Conservation (phyloP, 192 early-diverging fungal species). For the Linnemannia hyalina region DNA sequence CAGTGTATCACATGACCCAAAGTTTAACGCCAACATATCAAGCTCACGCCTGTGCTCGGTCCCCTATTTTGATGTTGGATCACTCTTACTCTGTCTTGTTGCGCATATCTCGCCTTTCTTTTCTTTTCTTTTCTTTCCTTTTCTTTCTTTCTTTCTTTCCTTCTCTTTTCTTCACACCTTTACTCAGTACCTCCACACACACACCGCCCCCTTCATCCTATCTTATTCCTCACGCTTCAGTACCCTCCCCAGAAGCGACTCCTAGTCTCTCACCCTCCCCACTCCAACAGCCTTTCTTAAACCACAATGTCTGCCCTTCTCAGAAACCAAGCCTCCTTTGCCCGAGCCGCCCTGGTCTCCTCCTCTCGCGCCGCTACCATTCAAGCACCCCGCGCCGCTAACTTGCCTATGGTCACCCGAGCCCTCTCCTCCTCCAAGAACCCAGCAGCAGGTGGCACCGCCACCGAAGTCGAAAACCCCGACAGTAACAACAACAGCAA, state of each 20-base stretch:
- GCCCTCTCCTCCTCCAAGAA: conserved; percentile 10
- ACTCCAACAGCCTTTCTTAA: neutral
- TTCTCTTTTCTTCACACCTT: neutral
- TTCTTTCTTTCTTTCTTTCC: neutral
- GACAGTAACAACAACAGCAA: neutral
- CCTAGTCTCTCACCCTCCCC: neutral
- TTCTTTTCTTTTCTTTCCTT: neutral
- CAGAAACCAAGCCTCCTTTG: neutral
- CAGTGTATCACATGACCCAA: neutral
- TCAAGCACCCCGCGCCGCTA: neutral
- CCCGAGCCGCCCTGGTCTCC: neutral
- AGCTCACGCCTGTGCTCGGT: neutral
- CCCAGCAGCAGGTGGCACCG: neutral
- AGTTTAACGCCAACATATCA: neutral
- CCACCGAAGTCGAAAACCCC: neutral
- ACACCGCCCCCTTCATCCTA: neutral
- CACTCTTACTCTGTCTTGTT: neutral
- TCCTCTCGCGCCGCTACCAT: neutral
- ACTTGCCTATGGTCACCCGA: neutral
- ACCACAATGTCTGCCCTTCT: conserved; percentile 6
- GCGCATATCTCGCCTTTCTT: neutral
- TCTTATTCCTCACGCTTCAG: neutral
- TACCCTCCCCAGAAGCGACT: neutral
- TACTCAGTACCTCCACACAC: neutral
- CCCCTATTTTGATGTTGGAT: neutral